Evolutionary conservation across 257 asterid species (phyloP), one percentile per base, ranked within the genome.

Genomic region (Cinchona pubescens): DNA sequence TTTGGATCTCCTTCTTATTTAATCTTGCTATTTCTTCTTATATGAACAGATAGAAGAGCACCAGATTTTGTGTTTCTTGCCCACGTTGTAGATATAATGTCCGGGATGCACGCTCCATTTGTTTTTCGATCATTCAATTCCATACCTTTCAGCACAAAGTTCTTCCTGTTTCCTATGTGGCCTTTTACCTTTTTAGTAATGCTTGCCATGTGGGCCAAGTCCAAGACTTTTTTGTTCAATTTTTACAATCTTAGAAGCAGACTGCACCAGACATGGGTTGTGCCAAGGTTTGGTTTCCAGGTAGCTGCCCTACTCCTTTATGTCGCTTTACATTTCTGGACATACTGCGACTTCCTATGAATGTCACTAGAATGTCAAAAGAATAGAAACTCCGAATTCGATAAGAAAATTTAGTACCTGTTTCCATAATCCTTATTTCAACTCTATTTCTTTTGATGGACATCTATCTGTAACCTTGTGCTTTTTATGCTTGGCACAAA

Each of bases 281-380:
- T 92, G 67, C 99, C 99, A 29, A 86, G 99, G 81, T 90, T 84
- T 43, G 97, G 99, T 60, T 92, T 95, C 68, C 99, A 95, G 96
- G 99, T 91, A 77, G 2, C 53, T 49, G 13, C 61, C 68, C 69
- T 32, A 2, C 27, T 46, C 64, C 63, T 51, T 53, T 3, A 66
- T 64, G 30, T 30, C n/a, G 43, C 32, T 75, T 62, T 42, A 19
- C 60, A 37, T 69, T 68, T 19, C n/a, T n/a, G n/a, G n/a, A n/a
- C n/a, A n/a, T n/a, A n/a, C n/a, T n/a, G n/a, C n/a, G n/a, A n/a
- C n/a, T n/a, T n/a, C n/a, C n/a, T n/a, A n/a, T n/a, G n/a, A n/a
- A n/a, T n/a, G n/a, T n/a, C n/a, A n/a, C n/a, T n/a, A n/a, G n/a
- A n/a, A n/a, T n/a, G n/a, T n/a, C n/a, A n/a, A n/a, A n/a, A n/a